phyloP scores from a whole-genome alignment of 805 yeast genomes.

The Candida parachauliodes region DNA sequence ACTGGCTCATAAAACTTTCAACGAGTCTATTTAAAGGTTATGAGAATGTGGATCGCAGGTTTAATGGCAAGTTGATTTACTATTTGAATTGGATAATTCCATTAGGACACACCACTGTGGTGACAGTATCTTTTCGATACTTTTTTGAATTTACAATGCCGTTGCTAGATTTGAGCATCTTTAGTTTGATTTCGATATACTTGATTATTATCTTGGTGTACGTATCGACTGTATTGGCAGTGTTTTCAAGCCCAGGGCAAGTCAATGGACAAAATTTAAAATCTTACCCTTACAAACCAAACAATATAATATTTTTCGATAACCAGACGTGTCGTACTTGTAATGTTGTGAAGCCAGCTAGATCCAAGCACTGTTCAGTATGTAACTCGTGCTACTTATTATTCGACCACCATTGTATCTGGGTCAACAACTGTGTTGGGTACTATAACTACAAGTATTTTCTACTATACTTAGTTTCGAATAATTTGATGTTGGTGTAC shows the following conservation, averaged over 20 bases:
- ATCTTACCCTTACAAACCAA: slow-evolving; percentile 17
- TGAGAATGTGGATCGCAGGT: slow-evolving; percentile 5
- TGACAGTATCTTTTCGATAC: slow-evolving; percentile 29
- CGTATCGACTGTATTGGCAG: slow-evolving; percentile 33
- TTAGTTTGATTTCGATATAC: slow-evolving; percentile 20
- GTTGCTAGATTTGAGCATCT: slow-evolving; percentile 7
- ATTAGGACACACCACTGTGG: slow-evolving; percentile 31
- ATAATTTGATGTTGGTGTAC: slow-evolving; percentile 38
- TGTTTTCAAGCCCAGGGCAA: slow-evolving; percentile 44
- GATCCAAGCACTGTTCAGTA: slow-evolving; percentile 61
- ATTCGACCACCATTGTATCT: slow-evolving; percentile 60
- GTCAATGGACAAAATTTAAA: slow-evolving; percentile 21
- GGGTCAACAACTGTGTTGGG: slow-evolving; percentile 77
- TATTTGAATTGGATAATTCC: slow-evolving; percentile 45
- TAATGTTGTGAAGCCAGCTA: slow-evolving; percentile 46
- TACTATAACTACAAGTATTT: slow-evolving; percentile 61
- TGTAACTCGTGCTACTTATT: slow-evolving; percentile 52
- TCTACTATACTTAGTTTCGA: slow-evolving; percentile 49
- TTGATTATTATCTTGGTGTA: slow-evolving; percentile 31
- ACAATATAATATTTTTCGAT: slow-evolving; percentile 52
- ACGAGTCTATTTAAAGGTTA: slow-evolving; percentile 3
- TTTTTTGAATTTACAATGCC: slow-evolving; percentile 29
- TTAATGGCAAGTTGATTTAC: slow-evolving; percentile 10
- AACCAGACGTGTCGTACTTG: slow-evolving; percentile 48
- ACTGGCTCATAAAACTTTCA: background rate